phyloP scores from a whole-genome alignment of 176 grass and related monocot species.

The Eremochloa ophiuroides region DNA sequence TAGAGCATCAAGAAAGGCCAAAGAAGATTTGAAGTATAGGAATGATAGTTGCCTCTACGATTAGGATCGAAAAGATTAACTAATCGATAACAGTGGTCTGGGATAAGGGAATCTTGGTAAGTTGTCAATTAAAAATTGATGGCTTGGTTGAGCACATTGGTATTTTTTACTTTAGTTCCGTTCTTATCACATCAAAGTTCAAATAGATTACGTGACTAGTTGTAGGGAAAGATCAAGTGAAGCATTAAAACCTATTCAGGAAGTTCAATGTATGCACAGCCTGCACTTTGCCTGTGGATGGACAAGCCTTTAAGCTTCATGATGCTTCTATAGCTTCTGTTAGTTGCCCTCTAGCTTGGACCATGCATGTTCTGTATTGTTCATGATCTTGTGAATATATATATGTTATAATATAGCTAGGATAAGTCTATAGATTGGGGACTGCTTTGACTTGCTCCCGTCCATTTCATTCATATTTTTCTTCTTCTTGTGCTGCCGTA shows the following conservation, averaged over 20 bases:
- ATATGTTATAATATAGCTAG: constrained; percentile 22
- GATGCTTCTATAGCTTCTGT: constrained; percentile 19
- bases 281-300: constrained; percentile 20
- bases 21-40: constrained; percentile 32
- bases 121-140: constrained; percentile 43
- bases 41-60: constrained; percentile 32
- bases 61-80: constrained; percentile 32
- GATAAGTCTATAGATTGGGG: constrained; percentile 1
- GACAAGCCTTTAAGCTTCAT: constrained; percentile 22
- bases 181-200: constrained; percentile 33
- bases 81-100: constrained; percentile 35
- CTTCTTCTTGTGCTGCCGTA: constrained; percentile 8
- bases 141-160: constrained; percentile 23
- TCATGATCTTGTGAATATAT: constrained; percentile 23
- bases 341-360: constrained; percentile 21
- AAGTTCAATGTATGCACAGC: constrained; percentile 37
- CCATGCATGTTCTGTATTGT: constrained; percentile 18
- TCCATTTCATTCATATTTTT: constrained; percentile 29
- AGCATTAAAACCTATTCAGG: constrained; percentile 24
- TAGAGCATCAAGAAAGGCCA: constrained; percentile 33
- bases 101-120: constrained; percentile 67
- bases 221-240: constrained; percentile 25
- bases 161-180: constrained; percentile 21
- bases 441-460: constrained; percentile 23
- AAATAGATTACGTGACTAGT: constrained; percentile 20